Evolutionary conservation across 2,329 filamentous ascomycete genomes (phyloP).

Genomic region (Aspergillus novofumigatus): DNA sequence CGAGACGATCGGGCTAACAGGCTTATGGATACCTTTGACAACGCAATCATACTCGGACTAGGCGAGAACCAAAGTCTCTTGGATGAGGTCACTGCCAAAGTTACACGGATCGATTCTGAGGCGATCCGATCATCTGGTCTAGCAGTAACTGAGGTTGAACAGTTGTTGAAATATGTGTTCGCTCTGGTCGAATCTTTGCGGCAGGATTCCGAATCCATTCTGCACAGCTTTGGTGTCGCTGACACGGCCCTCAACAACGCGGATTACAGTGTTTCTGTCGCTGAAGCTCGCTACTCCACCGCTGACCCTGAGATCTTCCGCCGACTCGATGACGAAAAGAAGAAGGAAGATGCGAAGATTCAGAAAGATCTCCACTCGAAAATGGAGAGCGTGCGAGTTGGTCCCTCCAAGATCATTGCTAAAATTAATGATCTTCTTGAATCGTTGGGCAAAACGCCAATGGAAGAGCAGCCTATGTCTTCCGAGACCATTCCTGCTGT

Average conservation of each 20-base stretch:
- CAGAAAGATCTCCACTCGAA: constrained; percentile 39
- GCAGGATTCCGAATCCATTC: constrained; percentile 43
- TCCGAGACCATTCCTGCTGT: constrained; percentile 8
- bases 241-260: constrained; percentile 50
- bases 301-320: constrained; percentile 40
- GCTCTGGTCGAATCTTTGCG: constrained; percentile 38
- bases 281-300: constrained; percentile 46
- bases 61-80: constrained; percentile 50
- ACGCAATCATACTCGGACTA: constrained; percentile 48
- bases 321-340: constrained; percentile 44
- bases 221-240: constrained; percentile 45
- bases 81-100: constrained; percentile 44
- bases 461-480: constrained; percentile 12
- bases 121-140: constrained; percentile 30
- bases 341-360: constrained; percentile 47
- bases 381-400: constrained; percentile 39
- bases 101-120: constrained; percentile 35
- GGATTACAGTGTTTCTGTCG: constrained; percentile 52
- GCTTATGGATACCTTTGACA: constrained; percentile 50
- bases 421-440: constrained; percentile 38
- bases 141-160: constrained; percentile 32
- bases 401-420: constrained; percentile 32
- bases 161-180: constrained; percentile 36
- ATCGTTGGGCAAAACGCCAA: constrained; percentile 29
- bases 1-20: constrained; percentile 47